Evolutionary conservation across 2,329 filamentous ascomycete species (phyloP).

Genomic region (Clathrospora elynae): DNA sequence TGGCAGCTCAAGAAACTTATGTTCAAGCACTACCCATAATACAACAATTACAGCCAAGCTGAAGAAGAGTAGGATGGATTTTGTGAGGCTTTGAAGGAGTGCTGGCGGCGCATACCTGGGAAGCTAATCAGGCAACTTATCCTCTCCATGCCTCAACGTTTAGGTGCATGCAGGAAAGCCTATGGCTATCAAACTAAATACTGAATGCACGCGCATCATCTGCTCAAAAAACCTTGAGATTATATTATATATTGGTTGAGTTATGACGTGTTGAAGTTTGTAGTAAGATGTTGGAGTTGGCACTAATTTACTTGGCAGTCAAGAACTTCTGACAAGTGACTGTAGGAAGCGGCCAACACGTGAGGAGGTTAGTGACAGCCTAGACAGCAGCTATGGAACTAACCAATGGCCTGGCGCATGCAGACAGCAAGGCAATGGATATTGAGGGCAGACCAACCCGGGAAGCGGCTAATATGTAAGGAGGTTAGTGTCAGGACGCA

Average conservation of each 20-base stretch:
- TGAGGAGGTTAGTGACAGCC: too few species aligned
- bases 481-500: too few species aligned
- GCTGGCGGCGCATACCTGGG: background rate
- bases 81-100: background rate
- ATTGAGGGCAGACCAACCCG: too few species aligned
- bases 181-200: background rate
- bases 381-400: too few species aligned
- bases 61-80: background rate
- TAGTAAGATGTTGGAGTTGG: background rate
- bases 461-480: too few species aligned
- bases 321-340: background rate
- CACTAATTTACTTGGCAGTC: background rate
- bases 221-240: background rate
- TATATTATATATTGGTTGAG: background rate
- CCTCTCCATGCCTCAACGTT: background rate
- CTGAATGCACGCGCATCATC: background rate
- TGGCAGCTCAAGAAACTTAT: background rate
- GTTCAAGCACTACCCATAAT: background rate
- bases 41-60: background rate
- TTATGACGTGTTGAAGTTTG: background rate
- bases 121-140: background rate
- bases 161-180: background rate
- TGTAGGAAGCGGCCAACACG: too few species aligned
- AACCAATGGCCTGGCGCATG: too few species aligned
- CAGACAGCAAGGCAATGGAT: too few species aligned